phyloP scores from a whole-genome alignment of 2,329 filamentous ascomycete genomes.

The Nannizzia gypsea region DNA sequence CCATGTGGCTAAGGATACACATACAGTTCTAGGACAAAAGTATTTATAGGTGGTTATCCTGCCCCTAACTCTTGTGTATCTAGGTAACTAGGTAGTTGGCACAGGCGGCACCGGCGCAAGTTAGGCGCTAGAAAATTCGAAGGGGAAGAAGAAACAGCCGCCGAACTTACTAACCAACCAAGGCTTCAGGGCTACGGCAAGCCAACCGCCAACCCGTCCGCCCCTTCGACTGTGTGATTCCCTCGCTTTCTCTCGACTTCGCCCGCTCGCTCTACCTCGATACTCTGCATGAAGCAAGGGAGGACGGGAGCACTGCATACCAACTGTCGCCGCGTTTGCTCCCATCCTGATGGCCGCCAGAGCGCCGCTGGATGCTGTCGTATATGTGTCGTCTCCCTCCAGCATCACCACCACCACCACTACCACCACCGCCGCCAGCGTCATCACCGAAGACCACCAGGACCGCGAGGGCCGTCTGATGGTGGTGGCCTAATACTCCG shows the following conservation, averaged over 20 bases:
- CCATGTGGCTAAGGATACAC: no score
- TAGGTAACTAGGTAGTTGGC: no score
- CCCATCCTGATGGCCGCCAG: not conserved
- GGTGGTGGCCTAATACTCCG: not conserved
- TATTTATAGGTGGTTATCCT: no score
- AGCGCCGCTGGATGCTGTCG: not conserved
- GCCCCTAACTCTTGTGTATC: no score
- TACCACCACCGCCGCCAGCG: not conserved
- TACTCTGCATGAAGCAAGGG: not conserved
- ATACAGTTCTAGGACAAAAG: no score
- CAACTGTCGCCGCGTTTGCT: not conserved
- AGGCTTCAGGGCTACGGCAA: not conserved
- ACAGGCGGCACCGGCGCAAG: no score
- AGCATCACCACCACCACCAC: not conserved
- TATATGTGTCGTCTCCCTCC: not conserved
- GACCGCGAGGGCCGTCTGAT: not conserved
- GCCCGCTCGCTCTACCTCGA: not conserved
- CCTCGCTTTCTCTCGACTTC: slow-evolving; percentile 2
- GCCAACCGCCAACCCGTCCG: not conserved
- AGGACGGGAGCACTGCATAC: not conserved
- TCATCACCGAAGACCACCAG: not conserved
- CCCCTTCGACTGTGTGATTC: not conserved
- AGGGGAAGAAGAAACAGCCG: not conserved
- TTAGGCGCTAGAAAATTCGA: no score
- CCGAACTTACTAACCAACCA: no score